These are phyloP conservation scores for Fagus crenata DNA, from an alignment of 306 rosid genomes.

Conservation along the genomic window DNA sequence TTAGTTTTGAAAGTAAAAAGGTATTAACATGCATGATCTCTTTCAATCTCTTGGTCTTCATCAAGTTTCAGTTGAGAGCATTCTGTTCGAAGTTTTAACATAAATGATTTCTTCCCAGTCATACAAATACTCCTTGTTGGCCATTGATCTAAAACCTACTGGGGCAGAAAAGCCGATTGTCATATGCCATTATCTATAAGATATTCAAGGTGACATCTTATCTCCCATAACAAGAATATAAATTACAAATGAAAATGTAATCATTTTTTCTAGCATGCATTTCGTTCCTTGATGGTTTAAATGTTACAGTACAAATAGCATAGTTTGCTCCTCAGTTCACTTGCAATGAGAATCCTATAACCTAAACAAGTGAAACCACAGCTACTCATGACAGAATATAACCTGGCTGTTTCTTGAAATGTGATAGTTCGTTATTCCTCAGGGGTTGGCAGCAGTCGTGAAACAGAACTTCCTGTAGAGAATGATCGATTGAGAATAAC, in stretches of 20 bases:
- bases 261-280: slow-evolving; percentile 18
- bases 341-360: slow-evolving; percentile 4
- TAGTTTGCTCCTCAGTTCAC: slow-evolving; percentile 11
- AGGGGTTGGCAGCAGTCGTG: slow-evolving; percentile 10
- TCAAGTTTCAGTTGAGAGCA: no score
- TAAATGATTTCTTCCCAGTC: no score
- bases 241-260: slow-evolving; percentile 30
- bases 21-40: no score
- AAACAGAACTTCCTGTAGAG: slow-evolving; percentile 13
- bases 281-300: slow-evolving; percentile 4
- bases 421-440: neutral
- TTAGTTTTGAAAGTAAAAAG: no score
- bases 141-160: neutral
- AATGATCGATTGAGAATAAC: neutral
- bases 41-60: no score
- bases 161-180: neutral
- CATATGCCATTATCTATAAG: slow-evolving; percentile 12
- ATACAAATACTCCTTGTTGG: no score
- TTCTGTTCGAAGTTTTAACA: no score
- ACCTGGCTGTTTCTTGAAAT: neutral
- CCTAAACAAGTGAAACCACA: slow-evolving; percentile 7
- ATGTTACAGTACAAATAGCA: slow-evolving; percentile 28
- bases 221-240: slow-evolving; percentile 24
- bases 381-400: slow-evolving; percentile 8
- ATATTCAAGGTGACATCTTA: slow-evolving; percentile 18